These are phyloP conservation scores for Pythium inflatum DNA, from an alignment of 352 stramenopile genomes.

Conservation along the genomic window DNA sequence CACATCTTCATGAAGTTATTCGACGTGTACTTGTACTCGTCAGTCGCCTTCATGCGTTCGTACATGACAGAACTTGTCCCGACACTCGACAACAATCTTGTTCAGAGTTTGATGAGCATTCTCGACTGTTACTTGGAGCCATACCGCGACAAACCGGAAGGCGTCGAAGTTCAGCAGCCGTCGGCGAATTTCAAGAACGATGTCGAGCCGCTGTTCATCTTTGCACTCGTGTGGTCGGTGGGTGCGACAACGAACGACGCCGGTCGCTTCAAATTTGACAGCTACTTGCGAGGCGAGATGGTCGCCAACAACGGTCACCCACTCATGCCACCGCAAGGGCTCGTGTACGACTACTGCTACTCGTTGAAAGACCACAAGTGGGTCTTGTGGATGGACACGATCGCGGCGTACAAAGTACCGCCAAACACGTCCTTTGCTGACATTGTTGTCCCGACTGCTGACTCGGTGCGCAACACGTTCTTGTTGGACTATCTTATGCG, in stretches of 20 bases:
- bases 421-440: constrained; percentile 83
- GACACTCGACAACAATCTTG: constrained; percentile 94
- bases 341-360: constrained; percentile 93
- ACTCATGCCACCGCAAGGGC: constrained; percentile 55
- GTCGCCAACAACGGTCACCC: constrained; percentile 61
- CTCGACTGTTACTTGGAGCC: constrained; percentile 89
- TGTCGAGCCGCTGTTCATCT: constrained; percentile 91
- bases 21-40: constrained; percentile 90
- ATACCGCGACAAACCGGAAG: constrained; percentile 64
- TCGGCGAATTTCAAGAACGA: constrained; percentile 75
- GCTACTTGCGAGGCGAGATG: constrained; percentile 89
- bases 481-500: constrained; percentile 87
- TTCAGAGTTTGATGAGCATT: constrained; percentile 91
- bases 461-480: constrained; percentile 94
- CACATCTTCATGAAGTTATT: constrained; percentile 82
- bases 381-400: constrained; percentile 94
- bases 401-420: constrained; percentile 79
- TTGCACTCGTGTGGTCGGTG: constrained; percentile 92
- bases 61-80: constrained; percentile 90
- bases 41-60: constrained; percentile 86
- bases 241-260: constrained; percentile 90
- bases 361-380: constrained; percentile 89
- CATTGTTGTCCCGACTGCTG: constrained; percentile 93
- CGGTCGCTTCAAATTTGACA: constrained; percentile 87
- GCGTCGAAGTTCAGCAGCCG: constrained; percentile 48